Evolutionary conservation across 352 stramenopile species (phyloP), one percentile per base, ranked within the genome.

Genomic region (Chrysophaeum taylorii): DNA sequence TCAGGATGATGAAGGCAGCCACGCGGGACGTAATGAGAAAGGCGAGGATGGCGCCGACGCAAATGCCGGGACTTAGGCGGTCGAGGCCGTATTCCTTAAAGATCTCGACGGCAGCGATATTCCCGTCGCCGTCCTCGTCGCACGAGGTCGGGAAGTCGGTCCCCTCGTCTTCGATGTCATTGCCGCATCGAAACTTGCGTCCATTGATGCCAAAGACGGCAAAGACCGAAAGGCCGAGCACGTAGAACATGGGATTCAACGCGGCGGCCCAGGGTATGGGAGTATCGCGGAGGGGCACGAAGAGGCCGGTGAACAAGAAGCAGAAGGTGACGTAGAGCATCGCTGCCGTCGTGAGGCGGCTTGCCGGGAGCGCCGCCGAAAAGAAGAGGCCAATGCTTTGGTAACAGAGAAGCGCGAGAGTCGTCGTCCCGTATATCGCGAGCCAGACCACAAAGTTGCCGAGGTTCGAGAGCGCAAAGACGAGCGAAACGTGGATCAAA

Each of bases 271-370:
- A 69, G 5, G 62, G 62, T 12, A 69, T 9, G 25, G 39, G 9
- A 37, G 62, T 57, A 16, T 69, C 18, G 2, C 37, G 7, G n/a
- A 69, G 18, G n/a, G 37, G 62, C 15, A 69, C 27, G 29, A 69
- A 69, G 38, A 69, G 12, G n/a, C 62, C 62, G 2, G 62, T 69
- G 39, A 69, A 69, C 25, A 69, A 25, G 42, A 69, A 69, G 25
- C n/a, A 39, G 62, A 48, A 69, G 38, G 62, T 69, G 9, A 69
- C 62, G 62, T 29, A 57, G 42, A 69, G 38, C 62, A 69, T 53
- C 12, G 62, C 37, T 1, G 33, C 35, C 62, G 62, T 69, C 38
- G 18, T 38, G n/a, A 69, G 25, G n/a, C 54, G 31, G 25, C 16
- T 41, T 31, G 38, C n/a, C 4, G 4, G 14, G 2, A 57, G 29